Conservation (phyloP, 495 filamentous ascomycete species). For the Aspergillus egyptiacus region DNA sequence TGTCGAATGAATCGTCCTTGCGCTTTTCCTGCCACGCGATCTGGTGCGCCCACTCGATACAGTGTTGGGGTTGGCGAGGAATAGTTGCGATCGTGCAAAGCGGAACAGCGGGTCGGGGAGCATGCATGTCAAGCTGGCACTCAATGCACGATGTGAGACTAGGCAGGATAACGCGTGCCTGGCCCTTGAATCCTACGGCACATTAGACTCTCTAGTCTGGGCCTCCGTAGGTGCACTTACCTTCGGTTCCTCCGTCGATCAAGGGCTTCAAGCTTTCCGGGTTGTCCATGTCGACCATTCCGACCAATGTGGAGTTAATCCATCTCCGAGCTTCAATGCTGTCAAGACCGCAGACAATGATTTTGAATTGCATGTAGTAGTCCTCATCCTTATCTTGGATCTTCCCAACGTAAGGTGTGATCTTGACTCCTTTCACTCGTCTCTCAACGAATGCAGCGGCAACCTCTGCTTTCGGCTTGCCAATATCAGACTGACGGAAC, state of each 20-base stretch:
- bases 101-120: constrained; percentile 86
- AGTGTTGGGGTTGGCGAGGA: constrained; percentile 94
- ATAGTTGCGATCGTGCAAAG: constrained; percentile 97
- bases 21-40: constrained; percentile 63
- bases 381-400: constrained; percentile 97
- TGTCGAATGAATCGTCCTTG: constrained; percentile 68
- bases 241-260: constrained; percentile 96
- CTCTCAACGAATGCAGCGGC: constrained; percentile 87
- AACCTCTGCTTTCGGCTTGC: constrained; percentile 87
- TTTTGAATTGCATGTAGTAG: constrained; percentile 96
- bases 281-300: constrained; percentile 77
- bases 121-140: constrained; percentile 97
- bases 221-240: constrained; percentile 27
- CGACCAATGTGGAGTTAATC: constrained; percentile 93
- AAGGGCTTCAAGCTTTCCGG: constrained; percentile 82
- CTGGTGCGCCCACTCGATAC: constrained; percentile 98
- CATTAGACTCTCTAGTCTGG: constrained; percentile 14
- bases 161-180: constrained; percentile 86
- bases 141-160: constrained; percentile 94
- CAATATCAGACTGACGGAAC: constrained; percentile 88
- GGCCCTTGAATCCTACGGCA: constrained; percentile 80
- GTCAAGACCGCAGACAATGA: constrained; percentile 93
- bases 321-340: constrained; percentile 94
- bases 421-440: constrained; percentile 81
- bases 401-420: constrained; percentile 86